Base-by-base conservation (phyloP, 257 asterid species). In the Scutellaria galericulata region DNA sequence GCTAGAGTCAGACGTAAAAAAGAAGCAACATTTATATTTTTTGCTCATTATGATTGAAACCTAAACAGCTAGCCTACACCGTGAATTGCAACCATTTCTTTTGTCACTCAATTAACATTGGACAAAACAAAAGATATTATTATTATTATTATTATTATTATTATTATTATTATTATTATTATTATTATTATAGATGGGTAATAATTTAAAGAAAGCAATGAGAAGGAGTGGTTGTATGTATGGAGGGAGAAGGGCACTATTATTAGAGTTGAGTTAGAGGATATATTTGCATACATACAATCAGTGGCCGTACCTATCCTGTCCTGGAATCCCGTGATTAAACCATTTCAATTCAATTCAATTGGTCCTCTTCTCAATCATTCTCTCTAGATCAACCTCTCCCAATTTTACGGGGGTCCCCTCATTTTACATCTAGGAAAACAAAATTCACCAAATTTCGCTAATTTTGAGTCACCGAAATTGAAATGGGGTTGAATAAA, bases 251-350 rank as follows among this genome's bases (percentile, higher is more conserved):
- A n/a, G 9, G n/a, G 55, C 55, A 50, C 55, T 53, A 55, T 56
- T 56, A 59, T 59, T 37, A 59, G 7, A 59, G 47, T 35, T 60
- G 56, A 57, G 77, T 80, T 66, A 76, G 59, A 66, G 61, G 73
- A 53, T 45, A 44, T 66, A 52, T 10, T 14, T 52, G 48, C 8
- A 60, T 57, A 24, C 27, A 64, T 55, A 64, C 8, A 52, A 62
- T 57, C 77, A 72, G 75, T 72, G 48, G 75, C 60, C 76, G 81
- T 78, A 73, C 78, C 68, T 80, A 77, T 79, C 75, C 40, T 62
- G 48, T 59, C 64, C 66, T 40, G 70, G 69, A 75, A 75, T 83
- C 88, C 81, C 88, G 90, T 83, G 87, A 82, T 62, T 61, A 55
- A 31, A 72, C 63, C 71, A 71, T 69, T 70, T 18, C 37, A 31